Conservation (phyloP, 2,329 filamentous ascomycete species). For the Pyrenochaeta sp. region DNA sequence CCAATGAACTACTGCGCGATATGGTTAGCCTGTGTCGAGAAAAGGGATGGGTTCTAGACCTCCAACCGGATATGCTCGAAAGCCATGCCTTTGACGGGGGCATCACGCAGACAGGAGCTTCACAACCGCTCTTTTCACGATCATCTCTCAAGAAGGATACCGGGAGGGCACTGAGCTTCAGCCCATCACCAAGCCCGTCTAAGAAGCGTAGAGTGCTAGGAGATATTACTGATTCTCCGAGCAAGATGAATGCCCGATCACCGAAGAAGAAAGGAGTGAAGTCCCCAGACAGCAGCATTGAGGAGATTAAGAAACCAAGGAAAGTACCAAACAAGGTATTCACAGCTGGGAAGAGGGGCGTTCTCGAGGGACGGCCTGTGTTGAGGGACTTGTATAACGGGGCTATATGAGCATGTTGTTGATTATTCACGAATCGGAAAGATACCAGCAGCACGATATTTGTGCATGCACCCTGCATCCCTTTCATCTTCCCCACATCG, state of each 20-base stretch:
- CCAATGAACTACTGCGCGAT: conserved; percentile 75
- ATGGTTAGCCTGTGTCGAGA: conserved; percentile 81
- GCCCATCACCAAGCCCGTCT: conserved; percentile 35
- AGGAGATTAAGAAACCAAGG: conserved; percentile 44
- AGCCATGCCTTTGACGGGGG: conserved; percentile 72
- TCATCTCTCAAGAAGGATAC: background rate
- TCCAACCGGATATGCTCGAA: conserved; percentile 69
- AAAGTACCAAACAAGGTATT: conserved; percentile 67
- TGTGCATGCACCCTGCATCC: too few species aligned
- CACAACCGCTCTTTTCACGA: conserved; percentile 1
- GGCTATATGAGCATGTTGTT: conserved; percentile 23
- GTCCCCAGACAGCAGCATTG: conserved; percentile 28
- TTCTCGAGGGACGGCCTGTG: conserved; percentile 72
- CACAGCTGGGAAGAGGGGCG: conserved; percentile 59
- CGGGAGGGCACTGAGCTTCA: conserved; percentile 6
- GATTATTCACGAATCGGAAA: too few species aligned
- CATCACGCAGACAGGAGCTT: conserved; percentile 45
- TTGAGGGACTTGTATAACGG: conserved; percentile 80
- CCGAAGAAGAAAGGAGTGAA: conserved; percentile 29
- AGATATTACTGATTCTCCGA: conserved; percentile 26
- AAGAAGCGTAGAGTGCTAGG: conserved; percentile 41
- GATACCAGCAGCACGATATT: too few species aligned
- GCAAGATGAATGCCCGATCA: conserved; percentile 16
- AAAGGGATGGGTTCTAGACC: conserved; percentile 79
- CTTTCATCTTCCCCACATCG: too few species aligned